These are phyloP conservation scores for Nothopassalora personata DNA, from an alignment of 2,329 filamentous ascomycete genomes.

Conservation along the genomic window DNA sequence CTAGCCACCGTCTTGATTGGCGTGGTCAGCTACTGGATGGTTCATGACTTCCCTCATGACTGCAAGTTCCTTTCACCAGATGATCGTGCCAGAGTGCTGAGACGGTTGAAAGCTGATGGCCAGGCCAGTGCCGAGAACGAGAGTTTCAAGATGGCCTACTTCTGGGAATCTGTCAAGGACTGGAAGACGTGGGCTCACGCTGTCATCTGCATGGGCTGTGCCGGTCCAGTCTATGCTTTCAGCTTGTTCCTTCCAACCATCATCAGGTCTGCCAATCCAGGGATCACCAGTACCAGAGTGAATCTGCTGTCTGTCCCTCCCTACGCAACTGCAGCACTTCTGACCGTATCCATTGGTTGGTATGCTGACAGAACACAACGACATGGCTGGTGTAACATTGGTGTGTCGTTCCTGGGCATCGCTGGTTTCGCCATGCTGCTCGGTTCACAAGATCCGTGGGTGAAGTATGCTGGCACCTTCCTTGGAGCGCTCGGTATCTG, in stretches of 20 bases:
- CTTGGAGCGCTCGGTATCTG: constrained; percentile 84
- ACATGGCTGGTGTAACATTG: constrained; percentile 76
- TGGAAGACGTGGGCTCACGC: constrained; percentile 79
- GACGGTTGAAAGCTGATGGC: constrained; percentile 63
- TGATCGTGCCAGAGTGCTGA: constrained; percentile 67
- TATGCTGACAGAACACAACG: constrained; percentile 68
- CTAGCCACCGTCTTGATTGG: constrained; percentile 65
- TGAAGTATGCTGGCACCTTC: constrained; percentile 80
- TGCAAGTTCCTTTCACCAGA: constrained; percentile 60
- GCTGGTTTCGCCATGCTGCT: constrained; percentile 76
- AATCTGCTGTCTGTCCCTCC: constrained; percentile 72
- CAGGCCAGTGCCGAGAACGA: constrained; percentile 72
- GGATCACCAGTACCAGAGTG: constrained; percentile 55
- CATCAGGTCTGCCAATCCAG: constrained; percentile 49
- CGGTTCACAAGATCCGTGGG: constrained; percentile 52
- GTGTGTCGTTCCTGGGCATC: constrained; percentile 64
- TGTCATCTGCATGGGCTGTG: constrained; percentile 71
- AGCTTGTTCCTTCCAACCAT: constrained; percentile 76
- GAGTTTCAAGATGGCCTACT: constrained; percentile 65
- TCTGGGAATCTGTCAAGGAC: constrained; percentile 68
- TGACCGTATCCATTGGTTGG: constrained; percentile 67
- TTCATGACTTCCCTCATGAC: constrained; percentile 75
- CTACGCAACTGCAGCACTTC: constrained; percentile 63
- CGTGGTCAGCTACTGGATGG: constrained; percentile 66
- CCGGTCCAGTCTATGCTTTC: constrained; percentile 69